Percentiles rank a stretch among this genome's conserved stretches.
Evolutionary conservation across 116 monocot genomes (phyloP).

Genomic region (Iris pallida): DNA sequence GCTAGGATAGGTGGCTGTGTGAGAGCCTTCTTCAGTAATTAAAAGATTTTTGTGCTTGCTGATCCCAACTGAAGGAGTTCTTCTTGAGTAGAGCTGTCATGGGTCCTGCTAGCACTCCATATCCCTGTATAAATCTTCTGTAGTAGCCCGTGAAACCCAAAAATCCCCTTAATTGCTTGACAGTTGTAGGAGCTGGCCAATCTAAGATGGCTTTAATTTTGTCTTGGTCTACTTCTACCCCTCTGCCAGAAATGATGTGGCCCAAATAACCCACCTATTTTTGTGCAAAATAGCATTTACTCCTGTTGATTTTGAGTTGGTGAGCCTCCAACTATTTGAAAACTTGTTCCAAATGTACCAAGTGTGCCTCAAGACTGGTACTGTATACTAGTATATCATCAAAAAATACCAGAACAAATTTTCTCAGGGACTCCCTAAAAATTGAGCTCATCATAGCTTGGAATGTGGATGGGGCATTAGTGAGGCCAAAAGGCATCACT

Average conservation of each 20-base stretch:
- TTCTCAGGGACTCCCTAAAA: no score
- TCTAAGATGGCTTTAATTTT: neutral
- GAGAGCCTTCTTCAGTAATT: no score
- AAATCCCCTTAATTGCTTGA: neutral
- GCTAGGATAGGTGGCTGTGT: no score
- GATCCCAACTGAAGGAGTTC: neutral
- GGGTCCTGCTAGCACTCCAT: neutral
- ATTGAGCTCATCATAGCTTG: no score
- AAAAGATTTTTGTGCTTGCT: no score
- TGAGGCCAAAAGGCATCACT: no score
- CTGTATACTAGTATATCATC: no score
- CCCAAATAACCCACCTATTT: conserved; percentile 11
- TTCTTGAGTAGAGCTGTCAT: neutral
- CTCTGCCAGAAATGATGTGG: neutral
- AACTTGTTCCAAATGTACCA: no score
- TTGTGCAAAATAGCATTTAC: conserved; percentile 9
- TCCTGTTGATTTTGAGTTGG: neutral
- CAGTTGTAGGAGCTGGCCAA: conserved; percentile 5
- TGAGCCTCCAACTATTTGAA: no score
- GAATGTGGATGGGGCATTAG: no score
- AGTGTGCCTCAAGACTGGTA: no score
- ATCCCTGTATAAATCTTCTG: neutral
- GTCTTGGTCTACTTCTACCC: neutral
- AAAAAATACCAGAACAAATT: no score
- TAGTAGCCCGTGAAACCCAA: conserved; percentile 7